Evolutionary conservation across 768 basidiomycete species (phyloP).

Genomic region (Sistotremastrum niveocremeum): DNA sequence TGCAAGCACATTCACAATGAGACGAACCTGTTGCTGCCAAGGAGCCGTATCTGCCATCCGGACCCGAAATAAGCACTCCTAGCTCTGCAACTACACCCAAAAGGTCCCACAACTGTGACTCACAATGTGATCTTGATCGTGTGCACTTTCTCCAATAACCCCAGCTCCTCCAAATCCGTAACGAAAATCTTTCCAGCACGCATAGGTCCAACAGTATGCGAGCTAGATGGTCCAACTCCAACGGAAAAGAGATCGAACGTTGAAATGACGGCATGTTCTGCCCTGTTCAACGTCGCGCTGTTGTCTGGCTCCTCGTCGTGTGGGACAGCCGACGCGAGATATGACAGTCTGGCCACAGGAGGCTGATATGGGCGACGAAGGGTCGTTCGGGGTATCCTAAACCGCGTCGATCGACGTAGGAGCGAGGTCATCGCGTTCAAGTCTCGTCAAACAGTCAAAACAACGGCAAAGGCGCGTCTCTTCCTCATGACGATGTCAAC

Average conservation of each 20-base stretch:
- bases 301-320: no score
- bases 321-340: no score
- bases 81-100: neutral
- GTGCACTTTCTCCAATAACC: constrained; percentile 53
- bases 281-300: constrained; percentile 8
- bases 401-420: no score
- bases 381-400: no score
- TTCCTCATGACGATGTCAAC: no score
- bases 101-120: constrained; percentile 12
- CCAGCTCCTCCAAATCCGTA: constrained; percentile 52
- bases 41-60: constrained; percentile 58
- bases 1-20: constrained; percentile 1
- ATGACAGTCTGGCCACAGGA: no score
- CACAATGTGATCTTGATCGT: constrained; percentile 79
- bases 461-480: no score
- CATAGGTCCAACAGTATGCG: constrained; percentile 76
- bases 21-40: constrained; percentile 76
- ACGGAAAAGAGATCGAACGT: constrained; percentile 90
- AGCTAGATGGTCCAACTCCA: constrained; percentile 53
- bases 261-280: constrained; percentile 84
- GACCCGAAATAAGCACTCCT: neutral
- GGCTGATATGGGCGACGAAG: no score
- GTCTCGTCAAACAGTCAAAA: no score
- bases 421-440: no score
- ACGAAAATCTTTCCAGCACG: constrained; percentile 85